A percentile compares a stretch with the other conserved stretches of the same genome.
phyloP scores from a whole-genome alignment of 2,329 filamentous ascomycete genomes.

The Zymoseptoria passerinii region DNA sequence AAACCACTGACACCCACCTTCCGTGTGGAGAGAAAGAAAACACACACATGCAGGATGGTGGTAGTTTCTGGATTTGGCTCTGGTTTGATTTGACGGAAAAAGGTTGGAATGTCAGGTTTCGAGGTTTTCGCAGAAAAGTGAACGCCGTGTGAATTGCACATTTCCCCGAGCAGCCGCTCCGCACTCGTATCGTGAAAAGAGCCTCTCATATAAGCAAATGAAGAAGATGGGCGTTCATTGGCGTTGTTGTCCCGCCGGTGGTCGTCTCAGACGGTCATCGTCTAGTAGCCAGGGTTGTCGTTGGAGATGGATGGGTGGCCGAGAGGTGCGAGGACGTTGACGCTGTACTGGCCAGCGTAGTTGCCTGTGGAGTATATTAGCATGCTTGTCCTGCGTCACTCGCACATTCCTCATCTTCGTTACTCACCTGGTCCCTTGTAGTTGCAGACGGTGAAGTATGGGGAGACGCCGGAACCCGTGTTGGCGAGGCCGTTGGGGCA shows the following conservation, averaged over 20 bases:
- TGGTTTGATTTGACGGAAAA: background rate
- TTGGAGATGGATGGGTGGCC: slow-evolving; percentile 18
- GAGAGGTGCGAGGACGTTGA: slow-evolving; percentile 43
- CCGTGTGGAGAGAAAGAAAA: background rate
- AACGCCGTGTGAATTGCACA: background rate
- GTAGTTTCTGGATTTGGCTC: background rate
- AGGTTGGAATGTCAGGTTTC: background rate
- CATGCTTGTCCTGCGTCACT: background rate
- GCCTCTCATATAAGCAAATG: background rate
- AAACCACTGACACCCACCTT: background rate
- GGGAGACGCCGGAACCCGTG: slow-evolving; percentile 34
- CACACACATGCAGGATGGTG: background rate
- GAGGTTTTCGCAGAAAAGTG: background rate
- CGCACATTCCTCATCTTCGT: background rate
- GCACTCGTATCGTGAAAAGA: background rate
- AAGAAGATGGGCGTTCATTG: background rate
- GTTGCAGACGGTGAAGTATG: slow-evolving; percentile 84
- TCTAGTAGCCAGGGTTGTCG: background rate
- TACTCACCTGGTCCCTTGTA: slow-evolving; percentile 64
- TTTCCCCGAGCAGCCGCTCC: background rate
- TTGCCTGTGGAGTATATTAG: slow-evolving; percentile 40
- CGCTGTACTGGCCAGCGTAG: slow-evolving; percentile 44
- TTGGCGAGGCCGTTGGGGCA: slow-evolving; percentile 48
- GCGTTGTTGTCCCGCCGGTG: background rate
- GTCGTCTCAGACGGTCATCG: slow-evolving; percentile 1